Base-by-base conservation (phyloP, 352 stramenopile species). In the Blastocystis sp. region DNA sequence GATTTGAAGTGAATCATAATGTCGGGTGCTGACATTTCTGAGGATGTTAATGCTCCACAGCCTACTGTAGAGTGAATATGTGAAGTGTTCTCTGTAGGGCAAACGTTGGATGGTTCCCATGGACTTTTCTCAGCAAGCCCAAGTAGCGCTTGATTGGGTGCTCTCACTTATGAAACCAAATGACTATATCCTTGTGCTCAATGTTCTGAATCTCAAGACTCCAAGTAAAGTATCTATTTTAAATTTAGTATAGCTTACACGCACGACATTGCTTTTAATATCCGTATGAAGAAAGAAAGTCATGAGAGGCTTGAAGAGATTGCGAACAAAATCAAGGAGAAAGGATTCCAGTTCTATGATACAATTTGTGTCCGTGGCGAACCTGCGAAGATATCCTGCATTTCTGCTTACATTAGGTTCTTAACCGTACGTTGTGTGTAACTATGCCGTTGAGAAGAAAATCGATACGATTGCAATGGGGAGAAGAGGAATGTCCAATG, bases 381-480 rank as follows among this genome's bases (percentile, higher is more conserved):
- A 15, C 76, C 76, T 45, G 39, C 76, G n/a, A 68, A 87, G 76
- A 68, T 87, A 87, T 87, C 75, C 45, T 87, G 29, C 20, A 56
- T 87, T 75, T 26, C 0, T 34, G 34, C 6, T 69, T 76, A 11
- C 37, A 62, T 2, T 76, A 5, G 4, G 4, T 69, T 47, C 55
- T 69, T 87, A 75, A 87, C 34, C n/a, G 18, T 23, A 73, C 18
- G 61, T 70, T 13, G 43, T 80, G n/a, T 80, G 70, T 41, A 61
- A 50, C 0, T 80, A 63, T 63, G 76, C 76, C 23, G 15, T 59
- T 9, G 63, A 87, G 43, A 66, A 87, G 41, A 76, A 73, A 43
- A 87, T 87, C 53, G 76, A 87, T 43, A 62, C 41, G 0, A 87
- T 87, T 70, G 76, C 76, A 29, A 87, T 87, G 76, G 76, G 76